Percentiles rank a stretch among this genome's conserved stretches.
Evolutionary conservation across 352 stramenopile species (phyloP).

Genomic region (Hyaloperonospora arabidopsidis): DNA sequence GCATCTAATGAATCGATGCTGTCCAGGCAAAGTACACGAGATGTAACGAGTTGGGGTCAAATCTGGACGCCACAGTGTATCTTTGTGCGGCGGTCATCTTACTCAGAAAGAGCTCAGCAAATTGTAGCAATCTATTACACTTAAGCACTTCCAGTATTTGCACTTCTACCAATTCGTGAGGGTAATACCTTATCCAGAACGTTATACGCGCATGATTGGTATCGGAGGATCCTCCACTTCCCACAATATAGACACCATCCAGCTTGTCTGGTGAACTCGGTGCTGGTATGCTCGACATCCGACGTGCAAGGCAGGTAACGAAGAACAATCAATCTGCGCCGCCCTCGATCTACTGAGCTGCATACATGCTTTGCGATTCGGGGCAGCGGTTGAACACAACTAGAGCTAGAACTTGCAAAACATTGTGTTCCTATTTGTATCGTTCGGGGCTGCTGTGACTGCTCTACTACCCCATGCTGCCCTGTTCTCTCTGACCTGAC

Average conservation of each 20-base stretch:
- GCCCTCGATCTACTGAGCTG: no score
- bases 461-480: conserved; percentile 22
- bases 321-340: no score
- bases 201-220: conserved; percentile 29
- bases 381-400: conserved; percentile 9
- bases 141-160: no score
- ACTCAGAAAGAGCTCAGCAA: no score
- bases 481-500: conserved; percentile 19
- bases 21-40: no score
- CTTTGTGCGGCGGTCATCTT: no score
- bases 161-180: conserved; percentile 50
- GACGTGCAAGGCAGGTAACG: conserved; percentile 2
- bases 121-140: no score
- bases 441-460: conserved; percentile 18
- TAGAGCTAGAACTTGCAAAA: conserved; percentile 12
- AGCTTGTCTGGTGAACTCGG: conserved; percentile 7
- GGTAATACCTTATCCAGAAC: conserved; percentile 17
- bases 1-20: no score
- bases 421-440: conserved; percentile 28
- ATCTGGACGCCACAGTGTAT: no score
- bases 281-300: conserved; percentile 2
- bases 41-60: no score
- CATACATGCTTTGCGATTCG: conserved; percentile 3
- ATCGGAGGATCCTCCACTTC: conserved; percentile 37
- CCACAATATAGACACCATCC: conserved; percentile 26